A percentile compares a stretch with the other conserved stretches of the same genome.
Conservation (phyloP, 495 filamentous ascomycete genomes). For the Penicillium pulvis region DNA sequence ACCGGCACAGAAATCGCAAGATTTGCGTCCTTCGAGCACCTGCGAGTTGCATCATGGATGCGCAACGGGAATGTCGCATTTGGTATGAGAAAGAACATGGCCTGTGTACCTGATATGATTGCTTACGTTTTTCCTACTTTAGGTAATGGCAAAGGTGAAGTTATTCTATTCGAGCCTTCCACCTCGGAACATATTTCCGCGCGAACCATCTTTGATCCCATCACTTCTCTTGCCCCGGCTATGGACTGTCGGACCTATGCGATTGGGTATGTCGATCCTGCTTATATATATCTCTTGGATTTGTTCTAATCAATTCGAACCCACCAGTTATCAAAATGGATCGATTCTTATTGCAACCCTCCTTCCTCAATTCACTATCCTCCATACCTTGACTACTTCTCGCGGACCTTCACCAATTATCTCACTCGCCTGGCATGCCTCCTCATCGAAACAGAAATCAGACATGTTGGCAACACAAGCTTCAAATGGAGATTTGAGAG, state of each 20-base stretch:
- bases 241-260: conserved; percentile 96
- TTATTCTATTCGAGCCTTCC: conserved; percentile 91
- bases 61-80: conserved; percentile 96
- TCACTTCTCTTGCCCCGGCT: conserved; percentile 86
- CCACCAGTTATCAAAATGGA: conserved; percentile 83
- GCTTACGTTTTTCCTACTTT: conserved; percentile 7
- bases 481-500: conserved; percentile 85
- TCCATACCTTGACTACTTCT: conserved; percentile 85
- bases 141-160: conserved; percentile 90
- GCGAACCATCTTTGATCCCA: conserved; percentile 89
- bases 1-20: conserved; percentile 88
- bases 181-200: conserved; percentile 93
- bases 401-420: conserved; percentile 85
- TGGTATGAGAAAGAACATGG: conserved; percentile 55
- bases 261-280: conserved; percentile 67
- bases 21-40: conserved; percentile 85
- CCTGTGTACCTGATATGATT: neutral
- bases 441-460: conserved; percentile 93
- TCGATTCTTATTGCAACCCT: conserved; percentile 89
- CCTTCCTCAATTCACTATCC: conserved; percentile 89
- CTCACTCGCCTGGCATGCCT: conserved; percentile 94
- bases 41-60: conserved; percentile 92
- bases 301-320: conserved; percentile 4
- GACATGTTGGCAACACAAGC: conserved; percentile 97
- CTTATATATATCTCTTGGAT: neutral